Conservation (phyloP, 2,329 filamentous ascomycete genomes). For the Drechslerella coelobrocha region DNA sequence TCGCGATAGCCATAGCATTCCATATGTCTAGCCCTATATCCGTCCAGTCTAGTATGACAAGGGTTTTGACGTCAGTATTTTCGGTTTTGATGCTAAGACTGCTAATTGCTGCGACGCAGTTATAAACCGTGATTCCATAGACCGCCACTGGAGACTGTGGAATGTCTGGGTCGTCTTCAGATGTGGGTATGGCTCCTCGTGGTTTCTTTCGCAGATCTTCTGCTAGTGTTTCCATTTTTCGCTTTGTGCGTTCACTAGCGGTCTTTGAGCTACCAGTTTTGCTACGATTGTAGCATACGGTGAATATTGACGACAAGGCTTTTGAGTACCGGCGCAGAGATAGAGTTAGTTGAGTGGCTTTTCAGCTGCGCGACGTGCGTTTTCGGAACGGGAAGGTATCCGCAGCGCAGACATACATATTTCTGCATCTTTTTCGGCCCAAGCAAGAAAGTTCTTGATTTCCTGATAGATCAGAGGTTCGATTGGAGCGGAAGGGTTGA, state of each 20-base stretch:
- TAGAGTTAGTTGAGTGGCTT: not conserved
- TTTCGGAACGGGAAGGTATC: no score
- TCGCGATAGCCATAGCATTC: slow-evolving; percentile 45
- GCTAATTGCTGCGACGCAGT: slow-evolving; percentile 42
- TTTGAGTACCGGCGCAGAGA: not conserved
- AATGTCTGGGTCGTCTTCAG: not conserved
- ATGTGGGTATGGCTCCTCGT: not conserved
- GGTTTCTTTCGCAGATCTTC: slow-evolving; percentile 22
- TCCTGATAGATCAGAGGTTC: slow-evolving; percentile 48
- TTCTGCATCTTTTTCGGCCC: slow-evolving; percentile 47
- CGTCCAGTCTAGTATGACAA: slow-evolving; percentile 41
- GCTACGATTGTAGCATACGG: slow-evolving; percentile 38
- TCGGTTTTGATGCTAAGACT: slow-evolving; percentile 26
- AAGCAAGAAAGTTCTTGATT: slow-evolving; percentile 34
- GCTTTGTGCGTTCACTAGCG: slow-evolving; percentile 37
- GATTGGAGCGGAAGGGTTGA: slow-evolving; percentile 36
- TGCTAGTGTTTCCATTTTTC: slow-evolving; percentile 40
- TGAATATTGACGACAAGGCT: slow-evolving; percentile 37
- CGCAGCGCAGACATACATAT: slow-evolving; percentile 23
- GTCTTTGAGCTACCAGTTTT: slow-evolving; percentile 31
- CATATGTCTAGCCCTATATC: slow-evolving; percentile 45
- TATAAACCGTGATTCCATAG: slow-evolving; percentile 42
- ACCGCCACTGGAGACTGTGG: slow-evolving; percentile 20
- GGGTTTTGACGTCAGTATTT: slow-evolving; percentile 33
- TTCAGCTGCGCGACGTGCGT: not conserved